These are phyloP conservation scores for Aspergillus brunneoviolaceus DNA, from an alignment of 2,329 filamentous ascomycete genomes.

Conservation along the genomic window DNA sequence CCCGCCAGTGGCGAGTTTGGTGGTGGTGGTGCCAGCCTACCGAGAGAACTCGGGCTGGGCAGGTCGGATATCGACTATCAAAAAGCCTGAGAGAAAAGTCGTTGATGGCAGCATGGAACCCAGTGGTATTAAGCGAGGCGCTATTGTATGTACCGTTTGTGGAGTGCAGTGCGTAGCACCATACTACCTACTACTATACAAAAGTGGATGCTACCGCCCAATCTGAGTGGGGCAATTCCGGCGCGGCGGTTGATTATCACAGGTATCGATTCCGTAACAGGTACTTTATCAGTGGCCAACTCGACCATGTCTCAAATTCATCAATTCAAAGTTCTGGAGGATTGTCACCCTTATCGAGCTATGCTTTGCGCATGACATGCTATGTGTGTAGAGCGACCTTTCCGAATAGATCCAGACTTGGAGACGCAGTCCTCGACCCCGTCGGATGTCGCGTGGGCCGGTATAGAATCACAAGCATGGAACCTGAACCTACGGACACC, in stretches of 20 bases:
- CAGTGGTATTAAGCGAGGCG: too few species aligned
- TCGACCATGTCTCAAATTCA: not conserved
- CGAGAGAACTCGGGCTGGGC: not conserved
- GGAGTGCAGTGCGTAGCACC: too few species aligned
- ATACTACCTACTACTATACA: too few species aligned
- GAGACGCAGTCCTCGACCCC: not conserved
- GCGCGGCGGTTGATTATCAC: not conserved
- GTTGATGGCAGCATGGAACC: not conserved
- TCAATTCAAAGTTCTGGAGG: not conserved
- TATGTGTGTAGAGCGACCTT: not conserved
- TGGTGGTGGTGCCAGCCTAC: not conserved
- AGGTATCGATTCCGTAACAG: not conserved
- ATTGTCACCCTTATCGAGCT: not conserved
- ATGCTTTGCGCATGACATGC: not conserved
- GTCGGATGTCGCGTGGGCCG: not conserved
- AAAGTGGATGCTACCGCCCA: not conserved
- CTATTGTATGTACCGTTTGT: too few species aligned
- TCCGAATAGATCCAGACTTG: not conserved
- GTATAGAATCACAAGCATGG: not conserved
- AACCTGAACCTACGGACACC: not conserved
- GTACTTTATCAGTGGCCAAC: not conserved
- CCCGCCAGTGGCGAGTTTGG: not conserved
- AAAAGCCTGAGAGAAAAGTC: not conserved
- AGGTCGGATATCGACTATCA: not conserved
- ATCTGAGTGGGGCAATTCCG: not conserved